Evolutionary conservation across 169 alveolate species (phyloP).

Genomic region (Eimeria falciformis): DNA sequence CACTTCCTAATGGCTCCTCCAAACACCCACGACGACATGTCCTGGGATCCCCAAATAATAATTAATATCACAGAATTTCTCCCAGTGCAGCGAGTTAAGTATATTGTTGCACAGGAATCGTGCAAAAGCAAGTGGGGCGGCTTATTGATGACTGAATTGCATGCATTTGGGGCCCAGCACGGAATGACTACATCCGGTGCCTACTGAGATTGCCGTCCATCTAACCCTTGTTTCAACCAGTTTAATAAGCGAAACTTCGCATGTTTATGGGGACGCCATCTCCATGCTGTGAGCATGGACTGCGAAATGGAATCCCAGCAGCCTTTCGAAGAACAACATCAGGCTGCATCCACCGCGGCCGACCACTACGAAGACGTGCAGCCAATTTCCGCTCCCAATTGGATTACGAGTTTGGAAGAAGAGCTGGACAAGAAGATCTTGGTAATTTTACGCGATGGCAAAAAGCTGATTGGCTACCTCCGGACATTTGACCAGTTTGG

Average conservation of each 20-base stretch:
- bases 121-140: constrained; percentile 73
- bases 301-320: constrained; percentile 65
- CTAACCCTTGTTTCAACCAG: neutral
- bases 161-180: constrained; percentile 63
- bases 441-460: constrained; percentile 80
- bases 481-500: constrained; percentile 80
- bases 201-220: neutral
- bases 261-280: constrained; percentile 22
- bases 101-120: constrained; percentile 43
- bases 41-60: constrained; percentile 13
- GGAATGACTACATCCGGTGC: constrained; percentile 42
- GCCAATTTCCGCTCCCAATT: constrained; percentile 72
- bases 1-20: too few species aligned
- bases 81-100: constrained; percentile 16
- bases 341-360: constrained; percentile 60
- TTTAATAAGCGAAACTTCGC: neutral
- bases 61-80: neutral
- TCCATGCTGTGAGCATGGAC: constrained; percentile 61
- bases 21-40: too few species aligned
- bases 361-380: constrained; percentile 60
- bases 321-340: constrained; percentile 59
- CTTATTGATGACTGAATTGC: constrained; percentile 44
- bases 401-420: constrained; percentile 79
- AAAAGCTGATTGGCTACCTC: constrained; percentile 76
- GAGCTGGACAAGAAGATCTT: constrained; percentile 77